phyloP scores from a whole-genome alignment of 148 eudicot genomes.

The Polygonum aviculare region DNA sequence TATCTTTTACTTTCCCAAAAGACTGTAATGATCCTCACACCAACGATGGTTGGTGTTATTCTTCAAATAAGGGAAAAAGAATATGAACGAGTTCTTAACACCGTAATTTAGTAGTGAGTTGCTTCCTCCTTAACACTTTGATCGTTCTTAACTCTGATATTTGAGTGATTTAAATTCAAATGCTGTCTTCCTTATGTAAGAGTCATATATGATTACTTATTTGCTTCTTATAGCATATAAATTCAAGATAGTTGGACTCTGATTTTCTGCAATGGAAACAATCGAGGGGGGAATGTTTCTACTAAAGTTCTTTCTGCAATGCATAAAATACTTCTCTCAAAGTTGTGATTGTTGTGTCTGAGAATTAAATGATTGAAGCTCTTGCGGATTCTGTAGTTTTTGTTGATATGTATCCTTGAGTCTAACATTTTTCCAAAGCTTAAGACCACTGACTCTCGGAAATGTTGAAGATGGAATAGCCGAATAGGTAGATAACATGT shows the following conservation, averaged over 20 bases:
- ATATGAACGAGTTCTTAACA: background rate
- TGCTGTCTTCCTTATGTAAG: background rate
- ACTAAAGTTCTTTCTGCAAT: background rate
- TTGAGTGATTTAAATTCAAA: background rate
- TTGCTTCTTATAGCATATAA: background rate
- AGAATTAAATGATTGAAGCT: background rate
- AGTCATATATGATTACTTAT: background rate
- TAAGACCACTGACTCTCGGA: background rate
- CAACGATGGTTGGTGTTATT: background rate
- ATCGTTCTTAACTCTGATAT: background rate
- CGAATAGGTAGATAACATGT: background rate
- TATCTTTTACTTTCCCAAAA: background rate
- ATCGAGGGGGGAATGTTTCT: background rate
- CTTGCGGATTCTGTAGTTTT: background rate
- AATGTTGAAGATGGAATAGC: background rate
- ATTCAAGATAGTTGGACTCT: background rate
- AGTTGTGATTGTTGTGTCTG: background rate
- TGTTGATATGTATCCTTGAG: background rate
- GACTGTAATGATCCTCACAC: background rate
- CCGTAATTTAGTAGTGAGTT: too few species aligned
- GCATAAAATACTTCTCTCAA: background rate
- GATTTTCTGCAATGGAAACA: background rate
- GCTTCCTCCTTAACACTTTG: background rate
- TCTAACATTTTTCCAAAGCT: background rate
- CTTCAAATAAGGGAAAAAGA: background rate